These are phyloP conservation scores for Neoboletus brunneissimus DNA, from an alignment of 768 basidiomycete species.

Conservation along the genomic window DNA sequence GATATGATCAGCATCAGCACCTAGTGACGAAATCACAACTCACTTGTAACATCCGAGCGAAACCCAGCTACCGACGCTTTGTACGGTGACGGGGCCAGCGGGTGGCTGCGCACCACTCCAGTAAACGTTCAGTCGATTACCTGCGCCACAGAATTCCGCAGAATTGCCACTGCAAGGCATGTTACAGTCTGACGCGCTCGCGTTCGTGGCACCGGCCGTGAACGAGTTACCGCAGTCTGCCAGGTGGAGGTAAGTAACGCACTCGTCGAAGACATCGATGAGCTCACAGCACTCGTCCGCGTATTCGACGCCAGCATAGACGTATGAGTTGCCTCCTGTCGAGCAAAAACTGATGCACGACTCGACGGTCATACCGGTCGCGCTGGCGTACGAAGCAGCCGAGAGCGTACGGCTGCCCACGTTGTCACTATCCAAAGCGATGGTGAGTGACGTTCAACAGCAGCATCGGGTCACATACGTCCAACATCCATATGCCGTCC, in stretches of 20 bases:
- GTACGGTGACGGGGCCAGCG: conserved; percentile 34
- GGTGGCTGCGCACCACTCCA: conserved; percentile 50
- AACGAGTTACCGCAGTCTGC: conserved; percentile 65
- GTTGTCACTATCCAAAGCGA: conserved; percentile 45
- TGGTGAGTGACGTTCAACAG: conserved; percentile 9
- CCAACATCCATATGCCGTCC: conserved; percentile 61
- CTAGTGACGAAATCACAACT: conserved; percentile 7
- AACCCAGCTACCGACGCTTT: conserved; percentile 59
- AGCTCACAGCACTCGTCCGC: conserved; percentile 60
- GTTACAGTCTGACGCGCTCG: conserved; percentile 53
- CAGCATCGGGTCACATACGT: conserved; percentile 39
- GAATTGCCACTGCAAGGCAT: conserved; percentile 60
- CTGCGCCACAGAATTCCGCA: conserved; percentile 59
- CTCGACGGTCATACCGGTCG: conserved; percentile 61
- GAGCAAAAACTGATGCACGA: conserved; percentile 45
- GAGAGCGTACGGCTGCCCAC: conserved; percentile 56
- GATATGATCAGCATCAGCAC: background rate
- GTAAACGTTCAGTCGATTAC: conserved; percentile 58
- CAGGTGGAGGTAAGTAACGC: background rate
- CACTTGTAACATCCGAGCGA: conserved; percentile 77
- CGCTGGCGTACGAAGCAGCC: conserved; percentile 43
- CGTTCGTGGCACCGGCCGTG: conserved; percentile 42
- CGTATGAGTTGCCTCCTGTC: conserved; percentile 36
- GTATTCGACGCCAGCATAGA: conserved; percentile 72
- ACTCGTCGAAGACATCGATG: background rate